phyloP scores from a whole-genome alignment of 192 early-diverging fungal species.

The Spizellomyces sp. region DNA sequence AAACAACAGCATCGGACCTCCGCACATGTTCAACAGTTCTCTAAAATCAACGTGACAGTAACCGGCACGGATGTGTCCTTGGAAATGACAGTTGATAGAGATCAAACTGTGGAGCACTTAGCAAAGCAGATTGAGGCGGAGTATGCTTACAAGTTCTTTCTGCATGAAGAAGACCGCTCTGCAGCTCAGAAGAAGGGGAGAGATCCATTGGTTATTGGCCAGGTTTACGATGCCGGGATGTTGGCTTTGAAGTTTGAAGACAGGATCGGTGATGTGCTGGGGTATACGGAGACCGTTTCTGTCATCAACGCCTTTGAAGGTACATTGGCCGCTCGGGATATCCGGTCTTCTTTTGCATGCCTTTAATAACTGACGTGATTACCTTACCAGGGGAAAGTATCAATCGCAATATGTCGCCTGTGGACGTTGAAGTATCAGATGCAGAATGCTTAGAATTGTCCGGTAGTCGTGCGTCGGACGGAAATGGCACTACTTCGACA shows the following conservation, averaged over 20 bases:
- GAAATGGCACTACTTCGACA: neutral
- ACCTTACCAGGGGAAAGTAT: constrained; percentile 20
- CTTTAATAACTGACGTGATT: too few species aligned
- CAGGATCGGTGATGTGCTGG: constrained; percentile 36
- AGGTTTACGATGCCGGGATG: constrained; percentile 44
- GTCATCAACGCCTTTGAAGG: constrained; percentile 37
- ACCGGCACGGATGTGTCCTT: constrained; percentile 4
- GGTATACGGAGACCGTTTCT: constrained; percentile 39
- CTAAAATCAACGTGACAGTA: constrained; percentile 48
- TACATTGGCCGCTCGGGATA: neutral
- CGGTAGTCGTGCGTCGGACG: neutral
- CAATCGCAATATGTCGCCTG: constrained; percentile 12
- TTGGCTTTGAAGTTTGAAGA: constrained; percentile 43
- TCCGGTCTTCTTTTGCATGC: too few species aligned
- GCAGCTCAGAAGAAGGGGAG: constrained; percentile 30
- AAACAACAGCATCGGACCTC: constrained; percentile 30
- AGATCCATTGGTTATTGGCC: constrained; percentile 37
- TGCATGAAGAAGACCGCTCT: constrained; percentile 15
- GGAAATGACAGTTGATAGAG: constrained; percentile 43
- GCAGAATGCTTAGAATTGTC: neutral
- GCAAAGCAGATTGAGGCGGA: constrained; percentile 72
- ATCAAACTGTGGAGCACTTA: constrained; percentile 63
- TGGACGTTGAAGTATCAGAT: neutral
- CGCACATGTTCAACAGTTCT: constrained; percentile 49
- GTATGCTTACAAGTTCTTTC: constrained; percentile 53